phyloP scores from a whole-genome alignment of 2,329 filamentous ascomycete genomes.

The Cryphonectria nitschkei region DNA sequence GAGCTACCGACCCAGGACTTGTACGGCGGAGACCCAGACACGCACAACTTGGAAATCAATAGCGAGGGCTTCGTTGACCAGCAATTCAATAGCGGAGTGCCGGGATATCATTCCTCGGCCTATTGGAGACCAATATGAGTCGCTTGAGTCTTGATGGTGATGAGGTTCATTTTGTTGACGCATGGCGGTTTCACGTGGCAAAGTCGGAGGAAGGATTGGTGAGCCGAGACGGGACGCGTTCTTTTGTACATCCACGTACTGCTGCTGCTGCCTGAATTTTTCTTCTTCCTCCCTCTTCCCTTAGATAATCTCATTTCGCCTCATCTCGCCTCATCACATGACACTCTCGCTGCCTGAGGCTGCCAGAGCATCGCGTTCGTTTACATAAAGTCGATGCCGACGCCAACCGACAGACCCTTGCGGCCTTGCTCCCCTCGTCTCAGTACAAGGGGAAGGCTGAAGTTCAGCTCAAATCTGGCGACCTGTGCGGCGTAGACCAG shows the following conservation, averaged over 20 bases:
- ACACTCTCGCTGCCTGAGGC: neutral
- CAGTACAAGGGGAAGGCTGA: constrained; percentile 82
- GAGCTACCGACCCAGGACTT: too few relatives aligned
- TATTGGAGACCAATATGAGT: too few relatives aligned
- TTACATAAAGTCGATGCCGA: constrained; percentile 94
- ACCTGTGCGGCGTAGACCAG: constrained; percentile 94
- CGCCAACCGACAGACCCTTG: constrained; percentile 93
- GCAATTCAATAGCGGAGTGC: too few relatives aligned
- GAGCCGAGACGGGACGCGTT: neutral
- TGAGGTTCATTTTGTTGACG: neutral
- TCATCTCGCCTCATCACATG: neutral
- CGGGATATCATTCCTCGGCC: too few relatives aligned
- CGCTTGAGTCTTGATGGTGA: neutral
- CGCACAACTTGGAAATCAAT: too few relatives aligned
- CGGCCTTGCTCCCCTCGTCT: constrained; percentile 83
- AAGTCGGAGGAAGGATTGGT: neutral
- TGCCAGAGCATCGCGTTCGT: neutral
- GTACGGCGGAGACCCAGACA: too few relatives aligned
- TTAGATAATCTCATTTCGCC: neutral
- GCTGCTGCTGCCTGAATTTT: neutral
- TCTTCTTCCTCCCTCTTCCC: neutral
- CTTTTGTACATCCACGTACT: neutral
- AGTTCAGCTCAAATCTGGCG: constrained; percentile 94
- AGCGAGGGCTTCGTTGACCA: too few relatives aligned
- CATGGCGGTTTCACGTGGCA: neutral